Evolutionary conservation across 176 grass and related monocot species (phyloP), one percentile per base, ranked within the genome.

Genomic region (Typha latifolia): DNA sequence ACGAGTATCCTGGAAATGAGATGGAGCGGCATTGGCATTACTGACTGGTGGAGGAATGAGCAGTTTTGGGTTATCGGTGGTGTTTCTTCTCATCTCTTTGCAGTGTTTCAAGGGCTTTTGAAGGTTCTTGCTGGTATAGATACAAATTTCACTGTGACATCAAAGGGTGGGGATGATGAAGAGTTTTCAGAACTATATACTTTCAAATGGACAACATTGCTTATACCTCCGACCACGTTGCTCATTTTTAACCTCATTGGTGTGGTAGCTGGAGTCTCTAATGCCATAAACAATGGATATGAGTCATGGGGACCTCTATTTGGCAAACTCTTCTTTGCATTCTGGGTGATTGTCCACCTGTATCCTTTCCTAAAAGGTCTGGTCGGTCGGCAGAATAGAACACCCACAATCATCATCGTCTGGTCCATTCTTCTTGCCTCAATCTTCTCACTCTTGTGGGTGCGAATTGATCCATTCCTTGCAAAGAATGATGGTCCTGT

Each of bases 21-120:
- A 72, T 89, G 86, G 86, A 89, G 86, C 72, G 86, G 86, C 15
- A 79, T 84, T 22, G 86, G 78, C 27, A 84, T 89, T 7, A 78
- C 81, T 62, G 86, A 89, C 51, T 89, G 86, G 86, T 89, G 86
- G 86, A 89, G 86, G 48, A 89, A 89, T 7, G 86, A 89, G 56
- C 86, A 89, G 78, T 89, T 89, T 63, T 89, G 86, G 86, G 86
- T 89, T 43, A 84, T 89, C n/a, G 86, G 86, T 51, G 86, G 86
- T 31, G 86, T 78, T 61, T 89, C 86, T 8, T 15, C 86, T 0
- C 86, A 89, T 79, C 81, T 89, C 34, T 89, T 89, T 37, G 86
- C 86, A 3, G 71, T 89, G 48, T 89, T 89, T 59, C 86, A 89
- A 67, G 86, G 86, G 0, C 86, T 89, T 16, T 32, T 89, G 20